Conservation (phyloP, 257 asterid species). For the Solanum tacnaense region DNA sequence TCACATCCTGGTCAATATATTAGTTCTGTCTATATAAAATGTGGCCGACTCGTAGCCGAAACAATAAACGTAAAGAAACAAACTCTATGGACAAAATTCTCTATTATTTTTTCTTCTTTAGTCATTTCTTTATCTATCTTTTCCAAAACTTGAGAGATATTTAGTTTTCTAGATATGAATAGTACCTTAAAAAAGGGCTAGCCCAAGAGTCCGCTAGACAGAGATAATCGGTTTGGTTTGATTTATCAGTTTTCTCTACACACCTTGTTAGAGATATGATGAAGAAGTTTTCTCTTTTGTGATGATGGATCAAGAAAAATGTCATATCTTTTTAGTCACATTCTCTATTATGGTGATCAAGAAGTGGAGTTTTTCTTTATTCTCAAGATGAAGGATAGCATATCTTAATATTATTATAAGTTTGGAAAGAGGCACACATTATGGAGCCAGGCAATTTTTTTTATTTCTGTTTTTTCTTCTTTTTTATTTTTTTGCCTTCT, state of each 20-base stretch:
- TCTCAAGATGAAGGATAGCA: neutral
- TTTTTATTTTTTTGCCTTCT: neutral
- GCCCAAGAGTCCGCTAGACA: neutral
- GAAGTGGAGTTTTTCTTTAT: neutral
- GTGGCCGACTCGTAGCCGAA: neutral
- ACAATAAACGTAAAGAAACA: conserved; percentile 1
- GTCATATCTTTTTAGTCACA: neutral
- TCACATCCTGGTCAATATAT: no score
- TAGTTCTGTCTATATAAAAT: no score
- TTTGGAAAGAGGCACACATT: conserved; percentile 1
- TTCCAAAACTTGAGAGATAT: neutral
- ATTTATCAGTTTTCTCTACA: no score
- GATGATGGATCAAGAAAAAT: no score
- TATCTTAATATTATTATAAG: neutral
- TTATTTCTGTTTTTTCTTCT: neutral
- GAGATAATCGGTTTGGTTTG: neutral
- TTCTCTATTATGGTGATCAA: neutral
- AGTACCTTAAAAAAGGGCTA: neutral
- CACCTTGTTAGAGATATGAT: neutral
- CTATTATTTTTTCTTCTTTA: neutral
- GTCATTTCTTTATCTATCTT: neutral
- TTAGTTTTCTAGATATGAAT: neutral
- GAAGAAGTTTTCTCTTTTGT: neutral
- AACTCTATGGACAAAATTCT: neutral
- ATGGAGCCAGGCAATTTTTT: conserved; percentile 6